Base-by-base conservation (phyloP, 495 filamentous ascomycete species). In the Tuber borchii region DNA sequence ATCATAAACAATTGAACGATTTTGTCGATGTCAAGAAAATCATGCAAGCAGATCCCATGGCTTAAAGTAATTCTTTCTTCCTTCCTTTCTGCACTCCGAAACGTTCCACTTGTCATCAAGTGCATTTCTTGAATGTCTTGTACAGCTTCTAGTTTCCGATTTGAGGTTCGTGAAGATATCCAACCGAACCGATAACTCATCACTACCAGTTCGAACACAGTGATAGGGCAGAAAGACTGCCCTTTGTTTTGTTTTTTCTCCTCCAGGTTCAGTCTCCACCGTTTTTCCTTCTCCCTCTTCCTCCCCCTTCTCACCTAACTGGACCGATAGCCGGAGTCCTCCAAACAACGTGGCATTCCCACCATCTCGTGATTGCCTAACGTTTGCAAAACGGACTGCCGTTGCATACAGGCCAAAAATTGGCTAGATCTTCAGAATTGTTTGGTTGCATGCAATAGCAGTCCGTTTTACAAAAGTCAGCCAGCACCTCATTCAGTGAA, bases 201-300 rank as follows among this genome's bases (percentile, higher is more conserved):
- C 8, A 17, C n/a, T n/a, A 37, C 5, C 31, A 16, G 12, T 5
- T 65, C 17, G 12, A 65, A 65, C 17, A 8, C 12, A 19, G 26
- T 17, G 56, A 34, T 65, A 34, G 26, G 7, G 56, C 14, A 34
- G 56, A 65, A 12, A 65, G 26, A 34, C 4, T 34, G 14, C 14
- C 26, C 56, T 17, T 61, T 61, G 51, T 14, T 31, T 31, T 61
- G 56, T 7, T 65, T 65, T 65, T 4, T 17, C 20, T 39, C 16
- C 20, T 51, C 71, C 51, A 48, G 0, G 14, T 43, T 69, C 44
- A 14, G 22, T 22, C 26, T 26, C 71, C 44, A 31, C 20, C 71
- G 43, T 73, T 48, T 56, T 46, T n/a, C 70, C 19, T 74, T 37
- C 34, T 61, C 20, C 69, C 51, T 70, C 73, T 20, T 45, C 45